Conservation (phyloP, 176 grass and related monocot genomes). For the Triticum urartu region DNA sequence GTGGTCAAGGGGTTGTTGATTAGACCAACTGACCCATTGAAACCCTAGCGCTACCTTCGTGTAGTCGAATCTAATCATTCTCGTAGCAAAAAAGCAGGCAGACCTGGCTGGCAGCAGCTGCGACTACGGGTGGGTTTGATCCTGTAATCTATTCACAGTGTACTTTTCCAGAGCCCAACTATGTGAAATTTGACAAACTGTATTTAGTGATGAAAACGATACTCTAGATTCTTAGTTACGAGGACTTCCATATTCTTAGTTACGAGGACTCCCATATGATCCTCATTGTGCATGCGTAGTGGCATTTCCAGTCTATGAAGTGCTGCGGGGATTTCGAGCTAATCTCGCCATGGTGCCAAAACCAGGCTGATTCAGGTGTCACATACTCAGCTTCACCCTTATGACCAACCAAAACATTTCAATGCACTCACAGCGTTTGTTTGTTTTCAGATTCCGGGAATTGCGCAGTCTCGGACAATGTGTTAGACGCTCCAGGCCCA, state of each 20-base stretch:
- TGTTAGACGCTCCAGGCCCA: too few species aligned
- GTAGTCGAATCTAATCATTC: neutral
- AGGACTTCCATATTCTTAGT: too few species aligned
- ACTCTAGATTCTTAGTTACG: too few species aligned
- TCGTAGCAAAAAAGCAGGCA: neutral
- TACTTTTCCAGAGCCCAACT: neutral
- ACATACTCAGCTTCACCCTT: neutral
- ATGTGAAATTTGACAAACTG: neutral
- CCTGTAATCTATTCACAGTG: neutral
- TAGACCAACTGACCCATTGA: slow-evolving; percentile 14
- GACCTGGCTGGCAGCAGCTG: too few species aligned
- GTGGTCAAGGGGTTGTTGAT: neutral
- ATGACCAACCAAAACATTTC: neutral
- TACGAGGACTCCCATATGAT: neutral
- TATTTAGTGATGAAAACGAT: too few species aligned
- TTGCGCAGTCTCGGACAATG: too few species aligned
- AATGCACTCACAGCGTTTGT: too few species aligned
- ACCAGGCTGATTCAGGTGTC: neutral
- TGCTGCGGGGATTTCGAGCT: too few species aligned
- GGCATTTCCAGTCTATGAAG: neutral
- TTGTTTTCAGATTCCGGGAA: too few species aligned
- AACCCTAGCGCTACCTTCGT: neutral
- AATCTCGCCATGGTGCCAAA: too few species aligned
- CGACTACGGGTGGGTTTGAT: neutral
- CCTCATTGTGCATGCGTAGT: neutral